Evolutionary conservation across 148 eudicot genomes (phyloP).

Genomic region (Rhododendron henanense): DNA sequence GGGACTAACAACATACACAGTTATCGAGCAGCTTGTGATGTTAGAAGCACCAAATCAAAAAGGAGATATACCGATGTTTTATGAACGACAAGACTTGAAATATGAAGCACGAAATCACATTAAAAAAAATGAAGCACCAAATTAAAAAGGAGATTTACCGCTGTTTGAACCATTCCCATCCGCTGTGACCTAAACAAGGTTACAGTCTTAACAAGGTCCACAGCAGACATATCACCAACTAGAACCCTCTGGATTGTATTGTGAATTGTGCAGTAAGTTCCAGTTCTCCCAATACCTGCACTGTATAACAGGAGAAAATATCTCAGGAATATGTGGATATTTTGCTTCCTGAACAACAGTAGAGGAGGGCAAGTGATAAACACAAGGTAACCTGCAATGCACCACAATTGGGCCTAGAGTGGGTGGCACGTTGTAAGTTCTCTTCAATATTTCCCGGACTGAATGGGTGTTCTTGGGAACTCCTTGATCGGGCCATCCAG

Average conservation of each 20-base stretch:
- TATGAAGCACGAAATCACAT: not conserved
- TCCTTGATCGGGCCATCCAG: constrained; percentile 98
- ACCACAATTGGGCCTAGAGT: constrained; percentile 77
- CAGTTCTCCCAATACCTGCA: constrained; percentile 99
- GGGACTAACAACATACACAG: not conserved
- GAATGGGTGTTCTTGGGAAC: constrained; percentile 72
- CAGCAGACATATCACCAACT: constrained; percentile 75
- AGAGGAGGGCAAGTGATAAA: not conserved
- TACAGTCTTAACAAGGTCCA: constrained; percentile 69
- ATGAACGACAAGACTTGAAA: not conserved
- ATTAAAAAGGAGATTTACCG: constrained; percentile 35
- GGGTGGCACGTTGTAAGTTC: constrained; percentile 51
- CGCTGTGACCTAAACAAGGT: constrained; percentile 76
- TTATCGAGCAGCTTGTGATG: not conserved
- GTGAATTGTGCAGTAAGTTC: constrained; percentile 82
- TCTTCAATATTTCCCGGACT: constrained; percentile 78
- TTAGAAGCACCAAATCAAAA: constrained; percentile 2
- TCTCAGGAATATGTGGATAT: constrained; percentile 14
- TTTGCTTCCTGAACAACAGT: not conserved
- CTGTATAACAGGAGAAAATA: constrained; percentile 36
- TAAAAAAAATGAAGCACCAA: not conserved
- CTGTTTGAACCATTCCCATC: constrained; percentile 86
- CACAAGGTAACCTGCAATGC: constrained; percentile 81
- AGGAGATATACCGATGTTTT: constrained; percentile 53
- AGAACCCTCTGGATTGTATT: constrained; percentile 76